These are phyloP conservation scores for Lophiostoma macrostomum DNA, from an alignment of 495 filamentous ascomycete genomes.

Conservation along the genomic window DNA sequence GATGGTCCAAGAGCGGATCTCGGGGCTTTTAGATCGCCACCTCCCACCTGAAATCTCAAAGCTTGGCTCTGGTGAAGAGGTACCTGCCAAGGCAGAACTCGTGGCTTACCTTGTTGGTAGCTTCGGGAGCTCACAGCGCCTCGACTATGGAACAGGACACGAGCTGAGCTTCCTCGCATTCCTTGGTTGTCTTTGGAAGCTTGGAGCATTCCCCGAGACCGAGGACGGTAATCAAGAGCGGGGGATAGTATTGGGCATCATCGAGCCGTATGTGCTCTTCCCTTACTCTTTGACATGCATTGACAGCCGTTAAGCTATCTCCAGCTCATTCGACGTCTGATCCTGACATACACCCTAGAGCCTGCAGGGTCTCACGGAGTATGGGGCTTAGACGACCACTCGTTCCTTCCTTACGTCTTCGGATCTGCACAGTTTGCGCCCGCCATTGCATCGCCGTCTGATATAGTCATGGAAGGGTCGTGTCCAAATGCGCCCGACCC, in stretches of 20 bases:
- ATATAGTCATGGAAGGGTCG: constrained; percentile 72
- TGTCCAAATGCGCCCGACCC: constrained; percentile 67
- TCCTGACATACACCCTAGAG: constrained; percentile 90
- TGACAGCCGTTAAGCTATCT: constrained; percentile 62
- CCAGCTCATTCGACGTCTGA: constrained; percentile 74
- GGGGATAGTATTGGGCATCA: constrained; percentile 72
- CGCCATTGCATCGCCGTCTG: constrained; percentile 57
- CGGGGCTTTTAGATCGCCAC: constrained; percentile 58
- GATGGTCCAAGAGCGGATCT: constrained; percentile 57
- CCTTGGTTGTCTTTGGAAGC: constrained; percentile 83
- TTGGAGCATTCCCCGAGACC: constrained; percentile 64
- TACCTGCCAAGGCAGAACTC: constrained; percentile 62
- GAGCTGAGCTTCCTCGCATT: constrained; percentile 94
- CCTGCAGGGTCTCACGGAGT: constrained; percentile 94
- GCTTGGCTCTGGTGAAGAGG: constrained; percentile 6
- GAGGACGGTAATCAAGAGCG: constrained; percentile 61
- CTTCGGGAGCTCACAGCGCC: constrained; percentile 82
- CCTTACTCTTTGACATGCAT: neutral
- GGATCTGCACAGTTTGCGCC: constrained; percentile 85
- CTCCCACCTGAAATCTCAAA: constrained; percentile 50
- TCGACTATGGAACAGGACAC: constrained; percentile 96
- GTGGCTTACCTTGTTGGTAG: constrained; percentile 76
- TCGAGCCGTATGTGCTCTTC: constrained; percentile 60
- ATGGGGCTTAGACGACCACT: constrained; percentile 96
- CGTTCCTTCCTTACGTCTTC: constrained; percentile 94